A percentile compares a stretch with the other conserved stretches of the same genome.
Conservation (phyloP, 768 basidiomycete genomes). For the Hygrocybe punicea region DNA sequence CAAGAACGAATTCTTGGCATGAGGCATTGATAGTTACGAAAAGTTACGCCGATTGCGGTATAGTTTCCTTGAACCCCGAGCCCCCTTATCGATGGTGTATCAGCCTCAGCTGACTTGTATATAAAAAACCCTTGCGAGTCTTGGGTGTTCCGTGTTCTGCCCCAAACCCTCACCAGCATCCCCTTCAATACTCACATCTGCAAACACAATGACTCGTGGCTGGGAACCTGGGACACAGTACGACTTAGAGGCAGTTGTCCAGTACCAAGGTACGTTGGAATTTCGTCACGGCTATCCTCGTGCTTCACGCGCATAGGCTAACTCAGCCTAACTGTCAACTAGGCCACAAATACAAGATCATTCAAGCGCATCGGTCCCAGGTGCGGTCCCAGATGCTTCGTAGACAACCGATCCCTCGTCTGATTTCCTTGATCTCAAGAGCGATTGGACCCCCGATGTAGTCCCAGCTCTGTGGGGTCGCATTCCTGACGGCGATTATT, state of each 20-base stretch:
- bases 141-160: no score
- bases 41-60: no score
- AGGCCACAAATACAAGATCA: conserved; percentile 64
- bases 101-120: no score
- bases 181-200: no score
- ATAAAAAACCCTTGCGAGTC: no score
- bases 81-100: no score
- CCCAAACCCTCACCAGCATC: no score
- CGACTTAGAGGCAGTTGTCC: conserved; percentile 50
- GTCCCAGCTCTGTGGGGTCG: conserved; percentile 70
- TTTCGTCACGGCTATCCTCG: conserved; percentile 3
- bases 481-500: conserved; percentile 30
- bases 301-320: not conserved
- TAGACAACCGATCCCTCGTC: not conserved
- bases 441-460: conserved; percentile 62
- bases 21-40: no score
- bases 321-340: no score
- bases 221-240: conserved; percentile 70
- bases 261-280: conserved; percentile 46
- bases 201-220: not conserved
- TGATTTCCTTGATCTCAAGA: conserved; percentile 31
- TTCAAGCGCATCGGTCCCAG: conserved; percentile 70
- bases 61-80: no score
- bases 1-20: no score
- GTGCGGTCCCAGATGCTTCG: conserved; percentile 28